Percentiles rank a stretch among this genome's conserved stretches.
Conservation (phyloP, 805 yeast genomes). For the Wickerhamomyces alni region DNA sequence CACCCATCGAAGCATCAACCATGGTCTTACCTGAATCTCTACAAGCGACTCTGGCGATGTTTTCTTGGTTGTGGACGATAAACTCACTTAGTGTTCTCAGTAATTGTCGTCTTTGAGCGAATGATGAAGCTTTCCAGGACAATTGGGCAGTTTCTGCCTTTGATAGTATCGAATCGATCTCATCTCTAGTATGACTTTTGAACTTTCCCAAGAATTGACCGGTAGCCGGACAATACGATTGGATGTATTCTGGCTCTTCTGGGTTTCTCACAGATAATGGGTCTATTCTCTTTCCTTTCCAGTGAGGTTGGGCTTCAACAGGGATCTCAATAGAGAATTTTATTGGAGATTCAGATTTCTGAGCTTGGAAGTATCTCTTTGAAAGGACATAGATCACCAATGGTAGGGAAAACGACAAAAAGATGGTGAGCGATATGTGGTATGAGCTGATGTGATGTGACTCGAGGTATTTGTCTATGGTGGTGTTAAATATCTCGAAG, state of each 20-base stretch:
- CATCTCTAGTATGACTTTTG: slow-evolving; percentile 54
- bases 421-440: slow-evolving; percentile 14
- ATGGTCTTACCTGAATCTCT: slow-evolving; percentile 95
- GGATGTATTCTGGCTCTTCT: slow-evolving; percentile 62
- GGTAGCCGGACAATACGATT: slow-evolving; percentile 93
- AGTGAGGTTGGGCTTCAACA: slow-evolving; percentile 76
- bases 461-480: slow-evolving; percentile 15
- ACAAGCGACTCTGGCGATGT: slow-evolving; percentile 87
- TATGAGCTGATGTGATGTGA: slow-evolving; percentile 9
- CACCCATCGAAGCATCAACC: slow-evolving; percentile 95
- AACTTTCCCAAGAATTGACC: slow-evolving; percentile 81
- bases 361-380: slow-evolving; percentile 6
- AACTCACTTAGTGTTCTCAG: slow-evolving; percentile 65
- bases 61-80: slow-evolving; percentile 75
- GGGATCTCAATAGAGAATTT: slow-evolving; percentile 57
- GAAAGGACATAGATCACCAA: slow-evolving; percentile 7
- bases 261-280: slow-evolving; percentile 54
- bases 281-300: slow-evolving; percentile 82
- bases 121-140: slow-evolving; percentile 37
- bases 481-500: slow-evolving; percentile 14
- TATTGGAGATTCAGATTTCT: slow-evolving; percentile 21
- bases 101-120: slow-evolving; percentile 63
- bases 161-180: slow-evolving; percentile 60
- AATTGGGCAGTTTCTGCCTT: slow-evolving; percentile 28
- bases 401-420: slow-evolving; percentile 10